Evolutionary conservation across 2,329 filamentous ascomycete species (phyloP).

Genomic region (Botrytis elliptica): DNA sequence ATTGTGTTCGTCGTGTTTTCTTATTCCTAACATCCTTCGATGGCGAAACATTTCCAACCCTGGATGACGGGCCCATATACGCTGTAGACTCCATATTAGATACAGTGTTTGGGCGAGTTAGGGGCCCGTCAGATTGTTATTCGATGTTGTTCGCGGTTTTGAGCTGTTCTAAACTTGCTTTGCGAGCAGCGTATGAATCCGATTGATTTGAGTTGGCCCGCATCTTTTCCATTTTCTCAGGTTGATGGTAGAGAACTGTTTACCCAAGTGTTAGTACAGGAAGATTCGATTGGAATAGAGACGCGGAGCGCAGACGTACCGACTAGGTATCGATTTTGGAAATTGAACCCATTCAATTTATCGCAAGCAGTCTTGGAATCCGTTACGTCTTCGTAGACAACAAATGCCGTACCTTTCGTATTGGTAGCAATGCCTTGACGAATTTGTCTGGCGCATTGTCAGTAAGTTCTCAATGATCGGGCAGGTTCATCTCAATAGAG

Average conservation of each 20-base stretch:
- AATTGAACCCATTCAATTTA: constrained; percentile 99
- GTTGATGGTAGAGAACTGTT: constrained; percentile 71
- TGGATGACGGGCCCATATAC: constrained; percentile 31
- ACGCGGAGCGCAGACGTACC: constrained; percentile 57
- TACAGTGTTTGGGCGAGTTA: constrained; percentile 24
- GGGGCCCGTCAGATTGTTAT: constrained; percentile 74
- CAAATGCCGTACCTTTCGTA: constrained; percentile 97
- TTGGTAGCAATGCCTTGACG: constrained; percentile 96
- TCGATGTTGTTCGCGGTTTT: constrained; percentile 98
- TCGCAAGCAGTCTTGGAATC: constrained; percentile 99
- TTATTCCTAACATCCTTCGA: constrained; percentile 20
- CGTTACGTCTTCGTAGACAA: constrained; percentile 99
- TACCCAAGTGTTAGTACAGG: constrained; percentile 20
- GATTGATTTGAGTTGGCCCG: constrained; percentile 60
- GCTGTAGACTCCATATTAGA: constrained; percentile 17
- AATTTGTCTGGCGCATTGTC: constrained; percentile 69
- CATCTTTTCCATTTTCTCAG: constrained; percentile 69
- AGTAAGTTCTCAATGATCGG: constrained; percentile 18
- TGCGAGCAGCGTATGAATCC: constrained; percentile 87
- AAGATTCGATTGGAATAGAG: constrained; percentile 1
- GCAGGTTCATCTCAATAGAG: neutral
- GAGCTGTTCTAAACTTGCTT: constrained; percentile 96
- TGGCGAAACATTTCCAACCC: constrained; percentile 18
- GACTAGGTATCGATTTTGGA: constrained; percentile 98
- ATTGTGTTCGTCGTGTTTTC: constrained; percentile 16